Conservation (phyloP, 352 stramenopile species). For the Pythium aquatile region DNA sequence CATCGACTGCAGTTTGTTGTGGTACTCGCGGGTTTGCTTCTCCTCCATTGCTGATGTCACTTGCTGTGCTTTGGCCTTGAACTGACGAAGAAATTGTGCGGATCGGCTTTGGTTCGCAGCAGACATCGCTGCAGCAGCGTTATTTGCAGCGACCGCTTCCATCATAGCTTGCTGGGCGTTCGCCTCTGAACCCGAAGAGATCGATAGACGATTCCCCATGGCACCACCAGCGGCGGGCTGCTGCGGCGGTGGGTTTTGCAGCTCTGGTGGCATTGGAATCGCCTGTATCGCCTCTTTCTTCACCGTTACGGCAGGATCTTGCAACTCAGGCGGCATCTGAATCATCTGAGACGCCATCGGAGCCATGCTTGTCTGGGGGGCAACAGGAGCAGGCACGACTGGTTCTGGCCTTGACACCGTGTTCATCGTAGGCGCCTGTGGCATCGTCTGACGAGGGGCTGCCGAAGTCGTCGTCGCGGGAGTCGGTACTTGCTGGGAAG, state of each 20-base stretch:
- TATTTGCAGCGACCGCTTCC: slow-evolving; percentile 22
- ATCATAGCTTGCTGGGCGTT: slow-evolving; percentile 16
- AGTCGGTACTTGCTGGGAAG: slow-evolving; percentile 24
- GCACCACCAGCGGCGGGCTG: background rate
- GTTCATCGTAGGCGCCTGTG: slow-evolving; percentile 17
- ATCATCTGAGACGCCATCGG: slow-evolving; percentile 43
- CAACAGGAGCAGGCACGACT: background rate
- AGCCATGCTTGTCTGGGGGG: slow-evolving; percentile 3
- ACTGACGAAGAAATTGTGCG: slow-evolving; percentile 80
- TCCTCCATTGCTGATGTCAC: slow-evolving; percentile 81
- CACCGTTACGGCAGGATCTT: slow-evolving; percentile 36
- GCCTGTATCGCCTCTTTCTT: slow-evolving; percentile 29
- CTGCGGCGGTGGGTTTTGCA: slow-evolving; percentile 18
- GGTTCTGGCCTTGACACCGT: slow-evolving; percentile 6
- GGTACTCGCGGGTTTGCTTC: slow-evolving; percentile 76
- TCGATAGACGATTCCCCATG: slow-evolving; percentile 13
- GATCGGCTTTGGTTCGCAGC: slow-evolving; percentile 63
- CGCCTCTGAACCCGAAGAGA: background rate
- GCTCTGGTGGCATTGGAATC: slow-evolving; percentile 31
- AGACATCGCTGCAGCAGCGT: slow-evolving; percentile 23
- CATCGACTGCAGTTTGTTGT: slow-evolving; percentile 85
- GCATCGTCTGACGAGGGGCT: slow-evolving; percentile 7
- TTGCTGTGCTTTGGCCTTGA: slow-evolving; percentile 72
- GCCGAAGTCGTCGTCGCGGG: slow-evolving; percentile 25
- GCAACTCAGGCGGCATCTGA: slow-evolving; percentile 74